Percentiles rank a stretch among this genome's conserved stretches.
Conservation (phyloP, 208 protist genomes). For the Crithidia brevicula region DNA sequence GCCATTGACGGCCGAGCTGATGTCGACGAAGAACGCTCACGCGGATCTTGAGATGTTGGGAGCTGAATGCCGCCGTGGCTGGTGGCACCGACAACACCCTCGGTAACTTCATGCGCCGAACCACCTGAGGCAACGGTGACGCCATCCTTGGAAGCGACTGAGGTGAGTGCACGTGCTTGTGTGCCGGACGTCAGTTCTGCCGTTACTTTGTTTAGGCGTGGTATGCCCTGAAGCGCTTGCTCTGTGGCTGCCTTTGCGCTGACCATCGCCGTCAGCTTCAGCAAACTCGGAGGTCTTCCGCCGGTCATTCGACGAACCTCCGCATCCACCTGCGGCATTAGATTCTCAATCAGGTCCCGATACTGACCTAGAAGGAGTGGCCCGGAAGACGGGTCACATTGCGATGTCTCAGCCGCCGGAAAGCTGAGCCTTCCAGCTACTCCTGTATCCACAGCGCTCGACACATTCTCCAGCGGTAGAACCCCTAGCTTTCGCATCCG, state of each 20-base stretch:
- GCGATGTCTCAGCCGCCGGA: neutral
- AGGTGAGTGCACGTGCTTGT: neutral
- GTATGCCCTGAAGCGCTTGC: conserved; percentile 1
- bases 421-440: no score
- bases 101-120: no score
- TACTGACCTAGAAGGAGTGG: neutral
- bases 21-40: no score
- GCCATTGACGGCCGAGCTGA: no score
- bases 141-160: neutral
- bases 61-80: no score
- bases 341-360: neutral
- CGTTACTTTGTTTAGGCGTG: neutral
- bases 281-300: neutral
- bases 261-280: conserved; percentile 9
- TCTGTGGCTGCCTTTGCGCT: conserved; percentile 18
- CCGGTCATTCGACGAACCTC: conserved; percentile 4
- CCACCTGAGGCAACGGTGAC: no score
- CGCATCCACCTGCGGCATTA: conserved; percentile 32
- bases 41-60: no score
- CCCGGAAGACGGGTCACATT: neutral
- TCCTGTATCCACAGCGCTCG: neutral
- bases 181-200: neutral
- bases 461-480: neutral
- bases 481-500: conserved; percentile 11
- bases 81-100: no score